Percentiles rank a stretch among this genome's conserved stretches.
Conservation (phyloP, 441 rosid genomes). For the Theobroma grandiflorum region DNA sequence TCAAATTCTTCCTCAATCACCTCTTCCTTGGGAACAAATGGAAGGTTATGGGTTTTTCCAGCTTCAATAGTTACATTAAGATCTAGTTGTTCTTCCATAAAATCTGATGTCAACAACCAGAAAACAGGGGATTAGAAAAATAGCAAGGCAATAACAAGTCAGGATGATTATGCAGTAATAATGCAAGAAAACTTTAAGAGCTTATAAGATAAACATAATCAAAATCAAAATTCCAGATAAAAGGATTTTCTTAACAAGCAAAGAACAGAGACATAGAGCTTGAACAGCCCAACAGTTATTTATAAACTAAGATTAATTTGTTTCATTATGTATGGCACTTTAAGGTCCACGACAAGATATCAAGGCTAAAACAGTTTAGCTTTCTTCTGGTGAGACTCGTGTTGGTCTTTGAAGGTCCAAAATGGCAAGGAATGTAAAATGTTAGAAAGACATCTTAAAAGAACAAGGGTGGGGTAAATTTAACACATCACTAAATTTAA, state of each 20-base stretch:
- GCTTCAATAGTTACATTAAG: conserved; percentile 50
- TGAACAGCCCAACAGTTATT: background rate
- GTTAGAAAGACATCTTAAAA: background rate
- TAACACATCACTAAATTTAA: conserved; percentile 1
- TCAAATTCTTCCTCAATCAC: conserved; percentile 84
- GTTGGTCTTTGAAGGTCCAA: background rate
- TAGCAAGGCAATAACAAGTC: conserved; percentile 18
- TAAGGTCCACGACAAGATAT: background rate
- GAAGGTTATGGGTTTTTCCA: conserved; percentile 43
- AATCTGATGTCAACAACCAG: conserved; percentile 44
- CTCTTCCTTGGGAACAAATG: conserved; percentile 84
- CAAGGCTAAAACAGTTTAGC: background rate
- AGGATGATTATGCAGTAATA: background rate
- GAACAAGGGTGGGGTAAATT: background rate
- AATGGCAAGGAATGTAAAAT: background rate
- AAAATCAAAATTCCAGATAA: background rate
- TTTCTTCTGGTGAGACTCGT: background rate
- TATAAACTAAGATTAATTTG: background rate
- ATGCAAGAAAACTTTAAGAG: background rate
- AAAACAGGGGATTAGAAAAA: background rate
- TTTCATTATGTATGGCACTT: conserved; percentile 2
- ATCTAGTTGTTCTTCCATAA: conserved; percentile 59
- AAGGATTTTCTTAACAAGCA: background rate
- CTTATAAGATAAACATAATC: background rate
- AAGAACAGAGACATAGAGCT: background rate